These are phyloP conservation scores for Xanthoconium separans DNA, from an alignment of 1,284 basidiomycete genomes.

Conservation along the genomic window DNA sequence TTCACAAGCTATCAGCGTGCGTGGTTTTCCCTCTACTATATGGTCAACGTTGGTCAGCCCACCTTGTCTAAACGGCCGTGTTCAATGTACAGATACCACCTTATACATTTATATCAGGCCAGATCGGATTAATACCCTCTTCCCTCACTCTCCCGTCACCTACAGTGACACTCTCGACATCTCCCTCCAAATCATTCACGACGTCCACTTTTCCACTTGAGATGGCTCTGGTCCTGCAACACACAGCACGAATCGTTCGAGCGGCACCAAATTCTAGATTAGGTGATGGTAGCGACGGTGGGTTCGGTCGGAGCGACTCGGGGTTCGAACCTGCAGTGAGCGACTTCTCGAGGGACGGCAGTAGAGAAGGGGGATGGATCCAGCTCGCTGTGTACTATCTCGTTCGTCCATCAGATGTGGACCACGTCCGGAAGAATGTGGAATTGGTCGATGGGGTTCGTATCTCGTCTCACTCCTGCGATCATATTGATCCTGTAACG, in stretches of 20 bases:
- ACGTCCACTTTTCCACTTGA: slow-evolving; percentile 54
- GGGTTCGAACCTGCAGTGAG: neutral
- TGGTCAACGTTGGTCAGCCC: too few relatives aligned
- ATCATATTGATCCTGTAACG: slow-evolving; percentile 1
- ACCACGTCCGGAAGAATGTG: slow-evolving; percentile 45
- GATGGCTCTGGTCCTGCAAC: slow-evolving; percentile 77
- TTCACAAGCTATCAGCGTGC: slow-evolving; percentile 85
- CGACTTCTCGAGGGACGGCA: neutral
- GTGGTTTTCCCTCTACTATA: slow-evolving; percentile 26
- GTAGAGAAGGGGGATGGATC: slow-evolving; percentile 49
- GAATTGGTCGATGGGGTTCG: slow-evolving; percentile 24
- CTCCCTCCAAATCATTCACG: slow-evolving; percentile 1
- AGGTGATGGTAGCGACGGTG: slow-evolving; percentile 28
- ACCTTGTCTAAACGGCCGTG: neutral
- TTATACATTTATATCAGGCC: slow-evolving; percentile 87
- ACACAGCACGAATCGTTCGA: slow-evolving; percentile 64
- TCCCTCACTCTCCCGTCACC: slow-evolving; percentile 63
- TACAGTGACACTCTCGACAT: neutral
- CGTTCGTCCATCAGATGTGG: slow-evolving; percentile 38
- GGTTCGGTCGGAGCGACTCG: slow-evolving; percentile 23
- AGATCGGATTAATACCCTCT: slow-evolving; percentile 87
- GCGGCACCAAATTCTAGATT: slow-evolving; percentile 39
- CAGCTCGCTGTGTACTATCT: slow-evolving; percentile 73
- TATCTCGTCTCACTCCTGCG: neutral
- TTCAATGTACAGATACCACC: slow-evolving; percentile 57